Percentiles rank a stretch among this genome's conserved stretches.
phyloP scores from a whole-genome alignment of 768 basidiomycete species.

The Podaxis sp. region DNA sequence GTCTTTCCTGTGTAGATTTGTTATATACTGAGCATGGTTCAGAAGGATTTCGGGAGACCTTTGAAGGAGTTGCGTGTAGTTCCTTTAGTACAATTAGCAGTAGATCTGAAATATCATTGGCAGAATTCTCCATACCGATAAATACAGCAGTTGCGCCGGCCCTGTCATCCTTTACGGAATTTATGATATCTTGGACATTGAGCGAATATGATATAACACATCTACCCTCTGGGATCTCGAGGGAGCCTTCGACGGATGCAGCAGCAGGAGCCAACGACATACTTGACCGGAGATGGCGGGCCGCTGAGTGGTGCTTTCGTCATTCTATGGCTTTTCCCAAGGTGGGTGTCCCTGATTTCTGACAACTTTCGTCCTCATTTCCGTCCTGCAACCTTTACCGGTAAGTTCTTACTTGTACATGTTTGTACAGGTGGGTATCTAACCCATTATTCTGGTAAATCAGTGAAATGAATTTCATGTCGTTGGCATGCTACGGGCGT shows the following conservation, averaged over 20 bases:
- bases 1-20: constrained; percentile 44
- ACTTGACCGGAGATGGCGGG: background rate
- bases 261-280: constrained; percentile 17
- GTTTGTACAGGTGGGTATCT: too few relatives aligned
- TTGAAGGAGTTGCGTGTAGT: constrained; percentile 84
- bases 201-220: constrained; percentile 63
- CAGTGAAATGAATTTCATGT: background rate
- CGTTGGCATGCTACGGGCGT: background rate
- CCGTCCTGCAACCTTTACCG: background rate
- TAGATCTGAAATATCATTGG: background rate
- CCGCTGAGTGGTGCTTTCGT: constrained; percentile 1
- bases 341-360: background rate
- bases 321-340: background rate
- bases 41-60: constrained; percentile 37
- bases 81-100: constrained; percentile 22
- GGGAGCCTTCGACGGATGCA: constrained; percentile 39
- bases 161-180: constrained; percentile 54
- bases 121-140: constrained; percentile 42
- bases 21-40: background rate
- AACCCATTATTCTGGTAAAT: background rate
- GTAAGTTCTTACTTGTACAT: background rate
- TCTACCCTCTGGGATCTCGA: constrained; percentile 40
- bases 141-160: constrained; percentile 76
- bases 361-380: background rate
- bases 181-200: constrained; percentile 52